These are phyloP conservation scores for Balakata baccata DNA, from an alignment of 345 rosid species.

Conservation along the genomic window DNA sequence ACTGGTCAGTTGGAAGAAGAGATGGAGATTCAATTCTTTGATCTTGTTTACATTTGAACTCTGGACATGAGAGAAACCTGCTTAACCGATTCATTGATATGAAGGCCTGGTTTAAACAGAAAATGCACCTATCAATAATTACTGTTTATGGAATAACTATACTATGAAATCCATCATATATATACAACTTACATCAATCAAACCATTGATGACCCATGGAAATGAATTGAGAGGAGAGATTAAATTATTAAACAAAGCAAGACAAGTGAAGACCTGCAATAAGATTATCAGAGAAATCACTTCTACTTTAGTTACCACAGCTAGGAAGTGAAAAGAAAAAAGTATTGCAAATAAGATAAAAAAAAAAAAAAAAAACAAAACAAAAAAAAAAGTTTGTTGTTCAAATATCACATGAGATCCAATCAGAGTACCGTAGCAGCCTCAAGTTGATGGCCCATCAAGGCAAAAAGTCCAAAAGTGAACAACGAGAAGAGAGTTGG, in stretches of 20 bases:
- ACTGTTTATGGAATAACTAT: constrained; percentile 6
- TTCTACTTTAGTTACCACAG: constrained; percentile 5
- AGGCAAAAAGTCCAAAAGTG: constrained; percentile 76
- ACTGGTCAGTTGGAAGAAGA: constrained; percentile 26
- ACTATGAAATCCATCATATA: constrained; percentile 12
- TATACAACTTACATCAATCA: constrained; percentile 73
- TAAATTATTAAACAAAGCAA: constrained; percentile 78
- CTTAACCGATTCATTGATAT: constrained; percentile 79
- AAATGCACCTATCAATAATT: constrained; percentile 13
- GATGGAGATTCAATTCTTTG: constrained; percentile 22
- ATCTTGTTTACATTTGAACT: constrained; percentile 33
- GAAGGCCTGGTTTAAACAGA: constrained; percentile 52
- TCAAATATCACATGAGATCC: background rate
- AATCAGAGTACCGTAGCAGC: constrained; percentile 70
- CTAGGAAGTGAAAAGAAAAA: background rate
- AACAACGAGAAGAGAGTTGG: constrained; percentile 83
- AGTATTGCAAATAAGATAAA: constrained; percentile 4
- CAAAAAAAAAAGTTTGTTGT: constrained; percentile 1
- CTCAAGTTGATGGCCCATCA: constrained; percentile 94
- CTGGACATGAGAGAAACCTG: constrained; percentile 70
- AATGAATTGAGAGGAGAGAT: constrained; percentile 93
- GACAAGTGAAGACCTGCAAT: constrained; percentile 87
- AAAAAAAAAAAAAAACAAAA: background rate
- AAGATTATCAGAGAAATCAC: constrained; percentile 11
- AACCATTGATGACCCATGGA: constrained; percentile 96